These are phyloP conservation scores for Pseudozyma flocculosa DNA, from an alignment of 1,284 basidiomycete species.

Conservation along the genomic window DNA sequence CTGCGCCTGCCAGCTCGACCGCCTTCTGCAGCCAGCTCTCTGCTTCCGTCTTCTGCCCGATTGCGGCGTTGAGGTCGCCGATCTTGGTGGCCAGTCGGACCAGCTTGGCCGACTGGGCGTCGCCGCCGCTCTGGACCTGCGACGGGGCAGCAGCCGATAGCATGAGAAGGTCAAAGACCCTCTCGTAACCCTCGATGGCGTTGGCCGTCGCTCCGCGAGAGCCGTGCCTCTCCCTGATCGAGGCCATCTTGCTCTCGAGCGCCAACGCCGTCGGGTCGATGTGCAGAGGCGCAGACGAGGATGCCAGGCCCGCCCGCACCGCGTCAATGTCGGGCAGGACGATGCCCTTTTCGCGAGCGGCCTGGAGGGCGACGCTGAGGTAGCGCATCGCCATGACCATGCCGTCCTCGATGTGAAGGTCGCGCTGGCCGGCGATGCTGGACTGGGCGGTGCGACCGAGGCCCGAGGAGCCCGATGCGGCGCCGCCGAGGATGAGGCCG, in stretches of 20 bases:
- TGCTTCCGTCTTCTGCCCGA: conserved; percentile 22
- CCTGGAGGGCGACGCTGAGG: conserved; percentile 30
- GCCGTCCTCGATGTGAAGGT: conserved; percentile 27
- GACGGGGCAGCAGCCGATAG: background rate
- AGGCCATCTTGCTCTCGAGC: conserved; percentile 19
- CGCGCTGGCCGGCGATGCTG: conserved; percentile 15
- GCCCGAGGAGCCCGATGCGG: conserved; percentile 12
- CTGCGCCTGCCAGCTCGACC: conserved; percentile 27
- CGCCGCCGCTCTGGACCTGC: conserved; percentile 1
- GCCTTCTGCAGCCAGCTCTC: conserved; percentile 36
- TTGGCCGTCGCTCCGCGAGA: conserved; percentile 10
- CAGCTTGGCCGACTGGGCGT: conserved; percentile 5
- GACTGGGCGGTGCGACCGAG: conserved; percentile 22
- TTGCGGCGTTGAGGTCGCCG: conserved; percentile 28
- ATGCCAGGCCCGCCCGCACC: conserved; percentile 10
- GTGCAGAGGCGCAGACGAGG: conserved; percentile 22
- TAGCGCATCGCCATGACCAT: conserved; percentile 41
- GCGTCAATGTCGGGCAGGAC: conserved; percentile 38
- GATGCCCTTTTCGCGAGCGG: conserved; percentile 38
- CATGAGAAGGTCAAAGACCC: conserved; percentile 14
- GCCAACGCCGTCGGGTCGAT: conserved; percentile 28
- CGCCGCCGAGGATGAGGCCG: conserved; percentile 29
- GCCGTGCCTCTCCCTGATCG: conserved; percentile 33
- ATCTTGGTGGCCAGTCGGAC: conserved; percentile 47
- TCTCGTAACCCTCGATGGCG: conserved; percentile 26